Percentiles rank a stretch among this genome's conserved stretches.
Conservation (phyloP, 768 basidiomycete species). For the Mycena galericulata region DNA sequence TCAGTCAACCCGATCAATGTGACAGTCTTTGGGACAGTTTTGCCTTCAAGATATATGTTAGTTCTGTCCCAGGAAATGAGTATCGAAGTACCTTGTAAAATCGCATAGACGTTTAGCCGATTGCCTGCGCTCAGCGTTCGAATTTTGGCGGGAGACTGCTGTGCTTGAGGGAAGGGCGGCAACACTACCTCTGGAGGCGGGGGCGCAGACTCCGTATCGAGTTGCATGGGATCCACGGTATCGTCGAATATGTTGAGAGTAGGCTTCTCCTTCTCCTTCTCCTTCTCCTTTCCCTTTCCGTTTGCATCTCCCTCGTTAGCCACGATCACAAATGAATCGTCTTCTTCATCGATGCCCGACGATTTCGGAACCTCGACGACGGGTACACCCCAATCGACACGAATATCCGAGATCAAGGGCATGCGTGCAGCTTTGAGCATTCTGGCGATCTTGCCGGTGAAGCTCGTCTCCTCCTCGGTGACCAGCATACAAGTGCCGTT, state of each 20-base stretch:
- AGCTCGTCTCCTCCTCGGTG: constrained; percentile 44
- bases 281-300: neutral
- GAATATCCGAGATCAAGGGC: constrained; percentile 48
- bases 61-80: neutral
- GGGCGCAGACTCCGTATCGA: constrained; percentile 19
- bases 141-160: constrained; percentile 28
- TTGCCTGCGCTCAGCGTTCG: constrained; percentile 17
- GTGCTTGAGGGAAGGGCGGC: constrained; percentile 11
- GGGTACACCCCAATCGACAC: constrained; percentile 51
- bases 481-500: constrained; percentile 55
- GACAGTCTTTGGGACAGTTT: constrained; percentile 24
- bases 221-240: constrained; percentile 19
- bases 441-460: constrained; percentile 52
- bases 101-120: constrained; percentile 24
- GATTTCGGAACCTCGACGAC: neutral
- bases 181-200: constrained; percentile 15
- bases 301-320: neutral
- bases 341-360: neutral
- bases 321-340: constrained; percentile 26
- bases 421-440: constrained; percentile 55
- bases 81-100: constrained; percentile 19
- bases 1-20: constrained; percentile 20
- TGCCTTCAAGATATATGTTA: neutral
- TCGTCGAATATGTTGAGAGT: constrained; percentile 29
- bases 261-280: too few species aligned